Conservation (phyloP, 2,329 filamentous ascomycete genomes). For the Calonectria montana region DNA sequence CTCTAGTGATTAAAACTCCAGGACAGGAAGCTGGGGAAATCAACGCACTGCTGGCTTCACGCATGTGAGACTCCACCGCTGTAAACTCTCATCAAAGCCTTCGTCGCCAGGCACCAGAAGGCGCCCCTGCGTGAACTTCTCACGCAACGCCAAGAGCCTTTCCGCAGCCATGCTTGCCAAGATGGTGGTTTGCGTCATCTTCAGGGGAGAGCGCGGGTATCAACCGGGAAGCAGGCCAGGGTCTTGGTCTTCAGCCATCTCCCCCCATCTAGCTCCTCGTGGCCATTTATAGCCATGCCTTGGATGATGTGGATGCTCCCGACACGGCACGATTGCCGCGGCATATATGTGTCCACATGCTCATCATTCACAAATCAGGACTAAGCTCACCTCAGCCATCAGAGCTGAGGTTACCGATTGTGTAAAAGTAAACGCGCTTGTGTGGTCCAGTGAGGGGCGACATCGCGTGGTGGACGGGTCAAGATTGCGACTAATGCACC, state of each 20-base stretch:
- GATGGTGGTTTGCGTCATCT: constrained; percentile 53
- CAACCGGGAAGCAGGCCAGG: neutral
- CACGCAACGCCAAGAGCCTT: constrained; percentile 33
- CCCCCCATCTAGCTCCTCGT: neutral
- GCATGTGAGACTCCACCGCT: constrained; percentile 52
- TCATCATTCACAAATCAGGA: neutral
- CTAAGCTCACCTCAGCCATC: neutral
- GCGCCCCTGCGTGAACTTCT: constrained; percentile 37
- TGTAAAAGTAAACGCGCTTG: neutral
- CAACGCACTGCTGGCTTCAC: constrained; percentile 48
- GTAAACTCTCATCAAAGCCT: constrained; percentile 48
- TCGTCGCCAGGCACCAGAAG: constrained; percentile 48
- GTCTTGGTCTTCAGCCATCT: neutral
- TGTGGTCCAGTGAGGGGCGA: neutral
- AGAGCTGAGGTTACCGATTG: neutral
- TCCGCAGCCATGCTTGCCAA: constrained; percentile 34
- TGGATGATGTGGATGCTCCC: neutral
- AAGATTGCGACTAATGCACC: constrained; percentile 5
- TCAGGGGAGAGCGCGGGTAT: neutral
- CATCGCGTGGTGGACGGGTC: neutral
- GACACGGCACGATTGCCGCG: neutral
- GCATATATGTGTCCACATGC: neutral
- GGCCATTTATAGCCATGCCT: neutral
- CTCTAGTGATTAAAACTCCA: neutral
- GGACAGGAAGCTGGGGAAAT: neutral